These are phyloP conservation scores for Lyophyllum atratum DNA, from an alignment of 768 basidiomycete genomes.

Conservation along the genomic window DNA sequence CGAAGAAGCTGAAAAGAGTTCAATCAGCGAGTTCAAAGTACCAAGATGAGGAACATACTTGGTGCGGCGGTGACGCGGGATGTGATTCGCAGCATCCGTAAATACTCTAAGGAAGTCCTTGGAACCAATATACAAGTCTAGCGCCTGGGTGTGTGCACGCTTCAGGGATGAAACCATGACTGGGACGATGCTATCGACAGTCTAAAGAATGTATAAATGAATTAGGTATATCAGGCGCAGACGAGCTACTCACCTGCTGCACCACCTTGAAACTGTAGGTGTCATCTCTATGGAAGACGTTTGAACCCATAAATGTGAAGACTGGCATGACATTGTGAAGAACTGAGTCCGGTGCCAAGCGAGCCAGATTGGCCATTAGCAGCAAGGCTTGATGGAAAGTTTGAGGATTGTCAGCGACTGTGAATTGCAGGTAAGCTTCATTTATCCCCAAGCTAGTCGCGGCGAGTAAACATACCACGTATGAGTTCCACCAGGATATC, in stretches of 20 bases:
- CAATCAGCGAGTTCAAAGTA: background rate
- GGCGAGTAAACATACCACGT: constrained; percentile 51
- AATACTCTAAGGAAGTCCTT: constrained; percentile 88
- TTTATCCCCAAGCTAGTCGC: background rate
- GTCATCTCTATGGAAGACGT: constrained; percentile 95
- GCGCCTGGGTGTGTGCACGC: constrained; percentile 47
- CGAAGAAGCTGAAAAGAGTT: constrained; percentile 69
- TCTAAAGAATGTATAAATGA: constrained; percentile 45
- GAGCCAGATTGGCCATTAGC: constrained; percentile 81
- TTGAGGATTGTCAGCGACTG: constrained; percentile 90
- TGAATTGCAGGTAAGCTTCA: constrained; percentile 1
- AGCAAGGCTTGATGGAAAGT: constrained; percentile 92
- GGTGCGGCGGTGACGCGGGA: constrained; percentile 90
- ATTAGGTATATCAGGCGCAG: background rate
- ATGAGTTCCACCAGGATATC: constrained; percentile 90
- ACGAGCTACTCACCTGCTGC: constrained; percentile 62
- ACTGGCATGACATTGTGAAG: constrained; percentile 96
- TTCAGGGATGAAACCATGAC: constrained; percentile 86
- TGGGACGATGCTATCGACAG: constrained; percentile 91
- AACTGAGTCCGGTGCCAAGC: constrained; percentile 86
- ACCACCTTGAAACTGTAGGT: constrained; percentile 94
- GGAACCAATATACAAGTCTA: constrained; percentile 68
- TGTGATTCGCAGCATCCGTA: constrained; percentile 88
- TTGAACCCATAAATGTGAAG: constrained; percentile 99
- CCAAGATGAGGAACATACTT: constrained; percentile 52